Conservation (phyloP, 2,329 filamentous ascomycete genomes). For the Pyrenochaeta sp. region DNA sequence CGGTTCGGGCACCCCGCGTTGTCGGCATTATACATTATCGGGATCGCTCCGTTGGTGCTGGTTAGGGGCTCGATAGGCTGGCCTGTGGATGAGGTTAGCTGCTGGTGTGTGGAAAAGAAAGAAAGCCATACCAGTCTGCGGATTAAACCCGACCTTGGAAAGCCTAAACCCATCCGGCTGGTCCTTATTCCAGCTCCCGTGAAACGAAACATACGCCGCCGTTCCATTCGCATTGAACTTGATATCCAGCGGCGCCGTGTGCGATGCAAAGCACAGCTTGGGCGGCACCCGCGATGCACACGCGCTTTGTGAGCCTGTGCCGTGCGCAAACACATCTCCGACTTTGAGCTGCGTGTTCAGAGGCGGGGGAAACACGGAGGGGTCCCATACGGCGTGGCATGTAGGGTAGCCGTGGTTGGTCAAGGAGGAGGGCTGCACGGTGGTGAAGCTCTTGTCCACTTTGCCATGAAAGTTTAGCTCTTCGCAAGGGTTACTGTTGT, state of each 20-base stretch:
- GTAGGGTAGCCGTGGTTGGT: constrained; percentile 73
- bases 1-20: constrained; percentile 17
- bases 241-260: constrained; percentile 71
- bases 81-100: too few relatives aligned
- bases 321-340: constrained; percentile 57
- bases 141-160: constrained; percentile 23
- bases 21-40: constrained; percentile 27
- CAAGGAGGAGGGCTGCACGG: constrained; percentile 37
- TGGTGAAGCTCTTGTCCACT: constrained; percentile 53
- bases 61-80: constrained; percentile 16
- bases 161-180: constrained; percentile 29
- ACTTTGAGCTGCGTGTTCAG: constrained; percentile 49
- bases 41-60: constrained; percentile 20
- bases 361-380: constrained; percentile 54
- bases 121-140: constrained; percentile 28
- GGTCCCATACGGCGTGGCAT: constrained; percentile 71
- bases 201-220: constrained; percentile 70
- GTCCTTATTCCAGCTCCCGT: constrained; percentile 65
- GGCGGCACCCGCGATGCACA: constrained; percentile 52
- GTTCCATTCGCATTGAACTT: constrained; percentile 65
- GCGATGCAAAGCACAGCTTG: constrained; percentile 44
- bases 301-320: constrained; percentile 17
- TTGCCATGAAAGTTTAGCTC: constrained; percentile 59
- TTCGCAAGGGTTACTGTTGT: constrained; percentile 71
- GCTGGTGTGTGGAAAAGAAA: neutral